These are phyloP conservation scores for Panaeolus papilionaceus DNA, from an alignment of 768 basidiomycete genomes.

Conservation along the genomic window DNA sequence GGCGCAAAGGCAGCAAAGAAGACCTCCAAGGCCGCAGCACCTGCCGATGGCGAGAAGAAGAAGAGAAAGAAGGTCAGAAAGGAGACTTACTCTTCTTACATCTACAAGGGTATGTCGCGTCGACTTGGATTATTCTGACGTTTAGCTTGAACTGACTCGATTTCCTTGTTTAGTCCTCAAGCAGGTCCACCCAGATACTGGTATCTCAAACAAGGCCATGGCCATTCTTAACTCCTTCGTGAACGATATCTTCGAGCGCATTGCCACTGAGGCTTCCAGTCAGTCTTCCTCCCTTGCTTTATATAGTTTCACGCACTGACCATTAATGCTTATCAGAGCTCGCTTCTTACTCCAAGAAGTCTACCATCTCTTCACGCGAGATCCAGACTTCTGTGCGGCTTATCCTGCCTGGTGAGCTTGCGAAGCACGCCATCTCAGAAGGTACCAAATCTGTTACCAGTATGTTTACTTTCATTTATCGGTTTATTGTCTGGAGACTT, in stretches of 20 bases:
- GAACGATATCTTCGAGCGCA: slow-evolving; percentile 94
- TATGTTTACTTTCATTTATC: slow-evolving; percentile 35
- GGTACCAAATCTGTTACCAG: slow-evolving; percentile 70
- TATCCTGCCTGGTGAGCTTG: slow-evolving; percentile 96
- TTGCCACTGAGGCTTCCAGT: slow-evolving; percentile 91
- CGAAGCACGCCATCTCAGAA: slow-evolving; percentile 98
- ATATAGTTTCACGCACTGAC: slow-evolving; percentile 16
- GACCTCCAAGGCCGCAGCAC: slow-evolving; percentile 60
- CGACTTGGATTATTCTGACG: neutral
- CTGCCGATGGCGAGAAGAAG: slow-evolving; percentile 82
- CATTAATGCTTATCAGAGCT: slow-evolving; percentile 62
- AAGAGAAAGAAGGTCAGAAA: slow-evolving; percentile 87
- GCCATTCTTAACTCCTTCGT: slow-evolving; percentile 92
- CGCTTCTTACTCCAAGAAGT: slow-evolving; percentile 98
- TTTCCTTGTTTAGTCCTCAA: slow-evolving; percentile 69
- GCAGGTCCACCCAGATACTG: slow-evolving; percentile 98
- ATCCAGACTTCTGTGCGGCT: slow-evolving; percentile 96
- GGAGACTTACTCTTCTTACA: slow-evolving; percentile 83
- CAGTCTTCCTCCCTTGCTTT: slow-evolving; percentile 30
- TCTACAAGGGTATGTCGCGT: slow-evolving; percentile 64
- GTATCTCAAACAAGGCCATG: slow-evolving; percentile 98
- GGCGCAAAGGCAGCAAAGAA: slow-evolving; percentile 82
- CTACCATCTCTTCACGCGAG: slow-evolving; percentile 97
- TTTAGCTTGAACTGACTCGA: slow-evolving; percentile 18
- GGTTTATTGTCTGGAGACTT: slow-evolving; percentile 7